Evolutionary conservation across 495 filamentous ascomycete genomes (phyloP).

Genomic region (Aspergillus affinis): DNA sequence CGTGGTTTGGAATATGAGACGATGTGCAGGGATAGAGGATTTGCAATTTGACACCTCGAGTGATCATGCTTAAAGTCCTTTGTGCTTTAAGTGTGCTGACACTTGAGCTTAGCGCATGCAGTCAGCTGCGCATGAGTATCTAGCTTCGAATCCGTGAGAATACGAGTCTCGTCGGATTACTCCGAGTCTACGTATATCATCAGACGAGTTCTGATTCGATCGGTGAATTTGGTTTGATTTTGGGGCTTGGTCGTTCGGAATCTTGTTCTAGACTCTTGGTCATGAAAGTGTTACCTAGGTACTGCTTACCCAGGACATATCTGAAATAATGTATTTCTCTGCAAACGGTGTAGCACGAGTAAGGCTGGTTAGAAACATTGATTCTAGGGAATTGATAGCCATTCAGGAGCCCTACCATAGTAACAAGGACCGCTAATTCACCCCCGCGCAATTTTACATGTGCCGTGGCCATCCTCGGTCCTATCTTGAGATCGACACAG

Average conservation of each 20-base stretch:
- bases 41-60: constrained; percentile 1
- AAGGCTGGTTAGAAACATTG: too few relatives aligned
- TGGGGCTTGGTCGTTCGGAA: neutral
- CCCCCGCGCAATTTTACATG: too few relatives aligned
- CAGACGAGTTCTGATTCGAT: neutral
- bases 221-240: neutral
- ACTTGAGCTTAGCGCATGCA: neutral
- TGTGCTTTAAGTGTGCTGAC: neutral
- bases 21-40: neutral
- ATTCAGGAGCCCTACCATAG: too few relatives aligned
- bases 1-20: neutral
- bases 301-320: too few relatives aligned
- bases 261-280: neutral
- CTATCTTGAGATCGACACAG: too few relatives aligned
- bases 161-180: neutral
- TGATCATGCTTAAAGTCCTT: too few relatives aligned
- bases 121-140: neutral
- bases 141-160: neutral
- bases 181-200: neutral
- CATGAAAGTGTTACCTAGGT: too few relatives aligned
- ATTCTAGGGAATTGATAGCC: too few relatives aligned
- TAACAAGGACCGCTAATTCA: too few relatives aligned
- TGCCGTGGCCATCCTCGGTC: too few relatives aligned
- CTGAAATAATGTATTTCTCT: too few relatives aligned
- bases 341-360: too few relatives aligned